Evolutionary conservation across 768 basidiomycete genomes (phyloP).

Genomic region (Cystobasidium tubakii): DNA sequence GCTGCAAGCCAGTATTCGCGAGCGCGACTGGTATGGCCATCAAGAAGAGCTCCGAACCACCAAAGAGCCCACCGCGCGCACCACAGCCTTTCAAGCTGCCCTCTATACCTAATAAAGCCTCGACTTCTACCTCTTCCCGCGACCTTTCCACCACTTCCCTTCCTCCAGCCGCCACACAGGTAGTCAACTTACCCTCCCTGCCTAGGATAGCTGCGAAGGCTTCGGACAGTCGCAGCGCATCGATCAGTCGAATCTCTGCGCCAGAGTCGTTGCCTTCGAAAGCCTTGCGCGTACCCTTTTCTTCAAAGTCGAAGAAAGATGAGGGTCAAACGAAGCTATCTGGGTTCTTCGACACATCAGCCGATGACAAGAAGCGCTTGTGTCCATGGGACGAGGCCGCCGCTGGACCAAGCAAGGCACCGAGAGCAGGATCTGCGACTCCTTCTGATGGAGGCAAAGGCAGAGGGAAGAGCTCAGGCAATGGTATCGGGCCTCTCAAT

Average conservation of each 20-base stretch:
- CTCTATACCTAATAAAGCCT: neutral
- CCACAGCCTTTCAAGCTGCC: neutral
- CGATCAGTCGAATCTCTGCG: neutral
- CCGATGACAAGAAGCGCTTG: neutral
- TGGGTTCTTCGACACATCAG: neutral
- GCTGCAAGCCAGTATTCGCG: neutral
- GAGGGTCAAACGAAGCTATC: neutral
- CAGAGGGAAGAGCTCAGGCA: constrained; percentile 34
- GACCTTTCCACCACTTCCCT: neutral
- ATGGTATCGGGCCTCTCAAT: constrained; percentile 42
- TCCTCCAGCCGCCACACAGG: constrained; percentile 1
- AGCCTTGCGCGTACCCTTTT: neutral
- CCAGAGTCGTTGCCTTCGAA: neutral
- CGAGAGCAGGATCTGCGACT: neutral
- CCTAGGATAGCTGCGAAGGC: neutral
- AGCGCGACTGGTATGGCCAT: constrained; percentile 8
- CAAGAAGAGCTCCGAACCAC: neutral
- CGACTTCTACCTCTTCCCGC: neutral
- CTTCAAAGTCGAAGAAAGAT: neutral
- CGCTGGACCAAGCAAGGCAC: neutral
- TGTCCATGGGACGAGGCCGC: constrained; percentile 2
- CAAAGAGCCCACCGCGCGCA: neutral
- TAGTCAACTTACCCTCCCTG: constrained; percentile 9
- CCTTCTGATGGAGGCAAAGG: neutral
- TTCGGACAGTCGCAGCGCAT: neutral